A percentile compares a stretch with the other conserved stretches of the same genome.
Conservation (phyloP, 192 early-diverging fungal species). For the Coemansia sp. region DNA sequence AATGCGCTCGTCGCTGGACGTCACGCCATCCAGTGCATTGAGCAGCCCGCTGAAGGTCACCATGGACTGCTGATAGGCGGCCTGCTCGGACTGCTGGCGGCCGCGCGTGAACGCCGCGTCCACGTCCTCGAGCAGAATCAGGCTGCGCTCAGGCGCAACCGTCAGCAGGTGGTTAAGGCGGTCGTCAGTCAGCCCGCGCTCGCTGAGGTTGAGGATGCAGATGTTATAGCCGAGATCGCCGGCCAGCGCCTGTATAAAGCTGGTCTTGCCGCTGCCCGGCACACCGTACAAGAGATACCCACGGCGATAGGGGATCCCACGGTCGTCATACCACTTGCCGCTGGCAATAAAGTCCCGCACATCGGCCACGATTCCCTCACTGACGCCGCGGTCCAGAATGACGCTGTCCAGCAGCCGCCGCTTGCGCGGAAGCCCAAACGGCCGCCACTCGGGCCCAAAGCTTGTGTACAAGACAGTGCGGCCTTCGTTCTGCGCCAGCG, state of each 20-base stretch:
- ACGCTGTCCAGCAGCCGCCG: slow-evolving; percentile 65
- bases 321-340: slow-evolving; percentile 75
- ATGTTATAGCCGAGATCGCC: slow-evolving; percentile 84
- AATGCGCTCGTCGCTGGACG: slow-evolving; percentile 79
- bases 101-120: slow-evolving; percentile 78
- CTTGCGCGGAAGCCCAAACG: slow-evolving; percentile 88
- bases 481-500: slow-evolving; percentile 84
- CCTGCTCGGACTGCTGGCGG: slow-evolving; percentile 50
- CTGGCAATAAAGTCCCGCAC: slow-evolving; percentile 71
- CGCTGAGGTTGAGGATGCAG: slow-evolving; percentile 78
- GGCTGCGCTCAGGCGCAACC: slow-evolving; percentile 71
- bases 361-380: slow-evolving; percentile 61
- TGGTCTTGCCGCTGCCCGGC: slow-evolving; percentile 88
- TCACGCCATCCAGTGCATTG: slow-evolving; percentile 85
- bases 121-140: slow-evolving; percentile 76
- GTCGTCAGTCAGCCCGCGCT: slow-evolving; percentile 79
- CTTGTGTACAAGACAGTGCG: slow-evolving; percentile 94
- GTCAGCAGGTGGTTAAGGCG: slow-evolving; percentile 73
- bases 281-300: slow-evolving; percentile 85
- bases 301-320: slow-evolving; percentile 86
- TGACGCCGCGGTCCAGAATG: slow-evolving; percentile 63
- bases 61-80: slow-evolving; percentile 73
- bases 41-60: slow-evolving; percentile 82
- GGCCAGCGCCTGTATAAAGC: slow-evolving; percentile 86
- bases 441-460: slow-evolving; percentile 94